Evolutionary conservation across 352 stramenopile species (phyloP), one percentile per base, ranked within the genome.

Genomic region (Globisporangium middletonii): DNA sequence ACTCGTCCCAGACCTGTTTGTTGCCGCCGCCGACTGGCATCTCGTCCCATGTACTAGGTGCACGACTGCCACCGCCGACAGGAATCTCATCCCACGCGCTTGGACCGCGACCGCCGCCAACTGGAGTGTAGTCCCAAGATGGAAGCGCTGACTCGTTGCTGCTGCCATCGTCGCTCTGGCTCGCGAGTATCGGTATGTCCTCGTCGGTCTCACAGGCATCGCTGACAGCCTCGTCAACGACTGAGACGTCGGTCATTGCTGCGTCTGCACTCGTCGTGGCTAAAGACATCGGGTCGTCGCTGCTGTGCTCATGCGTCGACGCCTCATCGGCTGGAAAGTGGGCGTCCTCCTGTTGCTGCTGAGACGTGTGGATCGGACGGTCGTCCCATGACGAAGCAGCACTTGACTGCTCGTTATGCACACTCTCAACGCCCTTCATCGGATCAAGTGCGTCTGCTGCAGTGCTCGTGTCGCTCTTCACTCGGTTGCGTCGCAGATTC

Each of bases 371-470:
- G 46, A 68, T 65, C 6, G 60, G 60, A 26, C 51, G 64, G 0
- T 71, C 56, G 19, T 68, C 64, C 64, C 51, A 64, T 7, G 35
- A 46, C 11, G 28, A 11, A 12, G n/a, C 6, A 46, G 35, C 23
- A 16, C 16, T 62, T 18, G 38, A 23, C 33, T 53, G 30, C 4
- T 43, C 48, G 1, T 23, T 3, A 7, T 28, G 45, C 11, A 6
- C n/a, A 16, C 11, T 13, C 26, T 30, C 45, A 16, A 12, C 27
- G 33, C 43, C 43, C 26, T n/a, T 16, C n/a, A 27, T 15, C 45
- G n/a, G n/a, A 30, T 30, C 45, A 8, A 8, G 19, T 12, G 3
- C 48, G 33, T 53, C 9, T 43, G 27, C n/a, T 38, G 11, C 30
- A 35, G 30, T 41, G 28, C 15, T 37, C 37, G 27, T 18, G 16